phyloP scores from a whole-genome alignment of 768 basidiomycete genomes.

The Lactarius tabidus region DNA sequence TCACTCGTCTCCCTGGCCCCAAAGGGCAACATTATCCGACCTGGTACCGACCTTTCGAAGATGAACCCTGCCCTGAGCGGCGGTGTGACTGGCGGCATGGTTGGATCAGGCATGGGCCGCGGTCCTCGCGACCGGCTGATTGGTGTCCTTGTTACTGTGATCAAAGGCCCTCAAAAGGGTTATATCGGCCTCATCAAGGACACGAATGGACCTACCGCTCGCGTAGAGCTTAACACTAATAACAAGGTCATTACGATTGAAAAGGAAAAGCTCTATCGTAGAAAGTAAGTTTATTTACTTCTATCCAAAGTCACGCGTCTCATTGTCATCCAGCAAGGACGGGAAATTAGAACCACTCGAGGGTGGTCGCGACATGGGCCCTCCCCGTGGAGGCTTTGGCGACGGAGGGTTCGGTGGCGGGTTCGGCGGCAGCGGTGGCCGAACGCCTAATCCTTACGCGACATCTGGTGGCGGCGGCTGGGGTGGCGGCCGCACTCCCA shows the following conservation, averaged over 20 bases:
- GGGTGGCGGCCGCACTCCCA: conserved; percentile 32
- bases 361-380: conserved; percentile 34
- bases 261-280: conserved; percentile 68
- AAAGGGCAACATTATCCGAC: conserved; percentile 68
- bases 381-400: conserved; percentile 32
- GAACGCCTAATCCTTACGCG: conserved; percentile 21
- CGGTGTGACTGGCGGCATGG: conserved; percentile 66
- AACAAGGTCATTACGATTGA: conserved; percentile 88
- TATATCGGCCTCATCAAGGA: conserved; percentile 93
- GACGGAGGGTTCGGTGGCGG: conserved; percentile 24
- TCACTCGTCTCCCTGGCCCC: conserved; percentile 82
- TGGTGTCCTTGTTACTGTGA: conserved; percentile 70
- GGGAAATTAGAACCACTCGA: conserved; percentile 54
- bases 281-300: conserved; percentile 50
- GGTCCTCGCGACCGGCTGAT: conserved; percentile 82
- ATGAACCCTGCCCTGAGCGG: conserved; percentile 79
- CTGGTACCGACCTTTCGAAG: conserved; percentile 75
- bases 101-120: conserved; percentile 75
- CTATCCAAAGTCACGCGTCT: conserved; percentile 2
- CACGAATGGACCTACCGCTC: conserved; percentile 78
- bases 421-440: conserved; percentile 17
- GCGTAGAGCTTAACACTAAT: conserved; percentile 87
- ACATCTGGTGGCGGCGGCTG: conserved; percentile 26
- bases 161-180: conserved; percentile 88
- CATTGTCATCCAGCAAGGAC: conserved; percentile 43